phyloP scores from a whole-genome alignment of 257 asterid genomes.

The Capsicum baccatum region DNA sequence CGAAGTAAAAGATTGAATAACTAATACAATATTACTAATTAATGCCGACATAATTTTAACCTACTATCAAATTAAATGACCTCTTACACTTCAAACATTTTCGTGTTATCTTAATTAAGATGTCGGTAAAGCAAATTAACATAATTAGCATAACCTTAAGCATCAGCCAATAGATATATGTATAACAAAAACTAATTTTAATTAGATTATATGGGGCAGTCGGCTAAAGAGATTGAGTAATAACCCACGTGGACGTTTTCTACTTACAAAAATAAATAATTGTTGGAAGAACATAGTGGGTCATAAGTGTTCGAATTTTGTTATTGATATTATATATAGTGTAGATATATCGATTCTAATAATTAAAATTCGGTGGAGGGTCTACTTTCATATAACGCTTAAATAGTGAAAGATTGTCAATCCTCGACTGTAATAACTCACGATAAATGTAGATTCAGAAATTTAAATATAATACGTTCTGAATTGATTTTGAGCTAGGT shows the following conservation, averaged over 20 bases:
- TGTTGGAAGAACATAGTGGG: slow-evolving; percentile 1
- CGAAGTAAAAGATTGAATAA: too few species aligned
- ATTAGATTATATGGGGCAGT: not conserved
- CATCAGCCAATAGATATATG: not conserved
- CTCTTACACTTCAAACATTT: not conserved
- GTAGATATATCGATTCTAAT: too few species aligned
- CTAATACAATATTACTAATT: too few species aligned
- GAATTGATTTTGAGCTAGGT: too few species aligned
- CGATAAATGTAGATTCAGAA: too few species aligned
- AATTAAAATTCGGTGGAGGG: too few species aligned
- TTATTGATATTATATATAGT: too few species aligned
- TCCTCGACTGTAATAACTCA: not conserved
- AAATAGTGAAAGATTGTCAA: not conserved
- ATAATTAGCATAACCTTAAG: not conserved
- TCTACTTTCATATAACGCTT: too few species aligned
- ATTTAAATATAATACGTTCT: too few species aligned
- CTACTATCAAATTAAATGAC: too few species aligned
- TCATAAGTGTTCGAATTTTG: not conserved
- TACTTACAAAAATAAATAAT: not conserved
- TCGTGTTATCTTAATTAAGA: not conserved
- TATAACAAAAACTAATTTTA: not conserved
- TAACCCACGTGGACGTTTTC: not conserved
- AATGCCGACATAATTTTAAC: too few species aligned
- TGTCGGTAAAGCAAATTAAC: not conserved
- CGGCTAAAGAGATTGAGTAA: not conserved